Evolutionary conservation across 1,284 basidiomycete genomes (phyloP).

Genomic region (Moniliophthora roreri): DNA sequence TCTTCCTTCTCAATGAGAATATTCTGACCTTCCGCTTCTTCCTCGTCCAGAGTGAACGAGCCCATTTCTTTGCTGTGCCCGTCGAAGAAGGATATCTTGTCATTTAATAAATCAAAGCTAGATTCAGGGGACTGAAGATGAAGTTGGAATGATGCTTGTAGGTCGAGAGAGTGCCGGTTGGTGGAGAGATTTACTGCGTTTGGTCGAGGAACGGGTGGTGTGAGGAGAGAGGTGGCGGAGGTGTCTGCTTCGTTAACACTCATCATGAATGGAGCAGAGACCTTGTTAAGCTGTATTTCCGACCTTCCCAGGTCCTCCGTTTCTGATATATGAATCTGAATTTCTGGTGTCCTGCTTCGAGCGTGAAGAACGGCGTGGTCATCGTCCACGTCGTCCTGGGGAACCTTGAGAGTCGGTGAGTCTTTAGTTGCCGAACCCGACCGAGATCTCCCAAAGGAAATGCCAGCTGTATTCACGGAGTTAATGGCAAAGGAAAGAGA

Average conservation of each 20-base stretch:
- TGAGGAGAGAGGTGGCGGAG: slow-evolving; percentile 20
- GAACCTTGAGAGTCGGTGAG: neutral
- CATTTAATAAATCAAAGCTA: slow-evolving; percentile 64
- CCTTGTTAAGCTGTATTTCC: slow-evolving; percentile 5
- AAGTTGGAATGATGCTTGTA: slow-evolving; percentile 56
- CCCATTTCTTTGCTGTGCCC: slow-evolving; percentile 18
- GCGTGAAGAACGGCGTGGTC: neutral
- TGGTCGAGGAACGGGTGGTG: slow-evolving; percentile 21
- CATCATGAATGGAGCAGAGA: slow-evolving; percentile 11
- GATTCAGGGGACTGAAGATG: slow-evolving; percentile 55
- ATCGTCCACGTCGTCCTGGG: neutral
- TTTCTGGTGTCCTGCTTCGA: slow-evolving; percentile 4
- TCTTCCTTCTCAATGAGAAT: slow-evolving; percentile 17
- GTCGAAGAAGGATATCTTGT: slow-evolving; percentile 57
- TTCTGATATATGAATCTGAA: slow-evolving; percentile 6
- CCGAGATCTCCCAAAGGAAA: slow-evolving; percentile 11
- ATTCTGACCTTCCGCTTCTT: slow-evolving; percentile 23
- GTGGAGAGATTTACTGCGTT: slow-evolving; percentile 21
- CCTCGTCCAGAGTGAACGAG: slow-evolving; percentile 24
- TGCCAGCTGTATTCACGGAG: slow-evolving; percentile 14
- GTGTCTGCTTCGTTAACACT: slow-evolving; percentile 16
- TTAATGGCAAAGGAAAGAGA: slow-evolving; percentile 14
- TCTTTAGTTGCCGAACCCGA: neutral
- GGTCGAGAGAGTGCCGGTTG: slow-evolving; percentile 50
- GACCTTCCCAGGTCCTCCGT: neutral